Percentiles rank a stretch among this genome's conserved stretches.
Evolutionary conservation across 805 yeast genomes (phyloP).

Genomic region (Naumovozyma dairenensis): DNA sequence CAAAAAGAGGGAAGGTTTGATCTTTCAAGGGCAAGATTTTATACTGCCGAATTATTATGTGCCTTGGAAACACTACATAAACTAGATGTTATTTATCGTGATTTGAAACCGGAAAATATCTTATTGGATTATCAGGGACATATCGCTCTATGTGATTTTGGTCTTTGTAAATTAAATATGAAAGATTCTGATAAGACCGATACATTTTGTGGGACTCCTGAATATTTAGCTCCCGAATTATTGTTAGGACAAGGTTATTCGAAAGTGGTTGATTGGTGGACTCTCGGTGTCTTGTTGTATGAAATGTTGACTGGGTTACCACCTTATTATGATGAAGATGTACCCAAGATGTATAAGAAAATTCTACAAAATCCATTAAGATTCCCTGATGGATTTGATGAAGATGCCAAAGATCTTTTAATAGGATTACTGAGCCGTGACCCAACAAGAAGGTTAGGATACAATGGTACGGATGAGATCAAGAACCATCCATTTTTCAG

Average conservation of each 20-base stretch:
- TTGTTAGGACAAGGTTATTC: constrained; percentile 89
- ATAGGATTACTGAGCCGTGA: constrained; percentile 72
- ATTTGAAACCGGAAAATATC: constrained; percentile 92
- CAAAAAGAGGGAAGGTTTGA: constrained; percentile 87
- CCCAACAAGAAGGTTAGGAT: constrained; percentile 69
- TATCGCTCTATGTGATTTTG: constrained; percentile 95
- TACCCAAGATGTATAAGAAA: constrained; percentile 86
- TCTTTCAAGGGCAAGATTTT: constrained; percentile 81
- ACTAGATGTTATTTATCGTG: constrained; percentile 88
- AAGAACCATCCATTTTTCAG: constrained; percentile 77
- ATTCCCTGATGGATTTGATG: constrained; percentile 82
- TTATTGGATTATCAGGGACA: constrained; percentile 93
- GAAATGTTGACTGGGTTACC: constrained; percentile 97
- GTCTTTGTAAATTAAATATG: constrained; percentile 93
- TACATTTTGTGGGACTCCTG: constrained; percentile 98
- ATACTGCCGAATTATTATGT: constrained; percentile 85
- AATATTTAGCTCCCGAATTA: constrained; percentile 91
- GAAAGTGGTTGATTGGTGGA: constrained; percentile 97
- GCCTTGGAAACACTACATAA: constrained; percentile 90
- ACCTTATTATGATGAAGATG: constrained; percentile 93
- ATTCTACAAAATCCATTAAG: constrained; percentile 80
- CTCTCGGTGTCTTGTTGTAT: constrained; percentile 83
- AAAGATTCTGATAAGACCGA: constrained; percentile 74
- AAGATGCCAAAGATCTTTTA: constrained; percentile 74
- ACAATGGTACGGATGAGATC: constrained; percentile 74